Evolutionary conservation across 257 asterid genomes (phyloP), one percentile per base, ranked within the genome.

Genomic region (Osmanthus fragrans): DNA sequence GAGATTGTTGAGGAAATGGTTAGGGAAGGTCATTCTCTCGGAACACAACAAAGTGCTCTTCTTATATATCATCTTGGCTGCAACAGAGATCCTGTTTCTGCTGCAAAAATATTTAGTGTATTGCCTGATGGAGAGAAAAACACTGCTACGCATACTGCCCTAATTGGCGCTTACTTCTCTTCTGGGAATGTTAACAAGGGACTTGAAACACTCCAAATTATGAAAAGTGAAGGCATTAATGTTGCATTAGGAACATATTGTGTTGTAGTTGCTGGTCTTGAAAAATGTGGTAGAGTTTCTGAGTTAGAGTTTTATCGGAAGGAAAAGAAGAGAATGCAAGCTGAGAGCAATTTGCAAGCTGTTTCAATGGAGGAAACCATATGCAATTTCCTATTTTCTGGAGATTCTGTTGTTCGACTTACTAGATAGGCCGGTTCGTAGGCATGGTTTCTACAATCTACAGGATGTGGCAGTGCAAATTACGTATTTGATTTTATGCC

Each of bases 31-130:
- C 70, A 83, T 67, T 89, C 93, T 65, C 91, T 86, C 7, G 95
- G 98, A 74, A 88, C 90, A 5, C 90, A 93, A 76, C 75, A 86
- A 40, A 90, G 88, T 51, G 83, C 97, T 21, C 89, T 90, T 77
- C 81, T 93, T 19, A 88, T 95, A 45, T 77, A 91, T 79, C 89
- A 89, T 37, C 92, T 95, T 72, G 99, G 99, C 70, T 82, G 85
- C 73, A 70, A 86, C 66, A 82, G 82, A 82, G 87, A 85, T 42
- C 87, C 75, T 36, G 82, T 66, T 77, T 83, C 86, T 66, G 97
- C 97, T 42, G 85, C 85, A 32, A 85, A 86, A 77, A 81, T 91
- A 76, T 96, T 96, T 67, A 76, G 83, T 76, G 16, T 88, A 73
- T 80, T 96, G 80, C 90, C 92, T 32, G 85, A 69, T n/a, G 82